Percentiles rank a stretch among this genome's conserved stretches.
Conservation (phyloP, 2,329 filamentous ascomycete species). For the Colletotrichum sp. region DNA sequence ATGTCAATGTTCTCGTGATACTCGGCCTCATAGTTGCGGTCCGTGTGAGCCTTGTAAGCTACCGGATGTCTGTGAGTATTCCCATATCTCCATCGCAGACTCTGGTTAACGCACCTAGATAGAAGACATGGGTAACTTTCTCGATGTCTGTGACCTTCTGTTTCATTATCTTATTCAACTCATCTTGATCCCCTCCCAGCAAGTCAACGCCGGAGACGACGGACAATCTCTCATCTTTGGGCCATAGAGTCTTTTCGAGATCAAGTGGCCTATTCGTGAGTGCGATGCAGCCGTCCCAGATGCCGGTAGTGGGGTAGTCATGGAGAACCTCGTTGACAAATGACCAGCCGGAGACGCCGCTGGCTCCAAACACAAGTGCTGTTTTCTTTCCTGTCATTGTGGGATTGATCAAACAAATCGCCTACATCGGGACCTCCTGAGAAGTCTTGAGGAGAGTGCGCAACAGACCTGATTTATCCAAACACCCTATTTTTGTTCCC, state of each 20-base stretch:
- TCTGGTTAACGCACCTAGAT: constrained; percentile 29
- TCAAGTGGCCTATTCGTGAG: constrained; percentile 28
- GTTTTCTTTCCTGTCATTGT: background rate
- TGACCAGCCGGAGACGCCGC: constrained; percentile 24
- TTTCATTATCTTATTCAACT: constrained; percentile 37
- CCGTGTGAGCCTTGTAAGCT: constrained; percentile 45
- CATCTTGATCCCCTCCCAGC: constrained; percentile 39
- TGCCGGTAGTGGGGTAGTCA: constrained; percentile 22
- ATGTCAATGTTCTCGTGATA: constrained; percentile 42
- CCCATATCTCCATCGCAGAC: background rate
- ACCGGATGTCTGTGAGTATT: background rate
- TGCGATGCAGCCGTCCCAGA: constrained; percentile 23
- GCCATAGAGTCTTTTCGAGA: constrained; percentile 38
- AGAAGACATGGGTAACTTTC: constrained; percentile 48
- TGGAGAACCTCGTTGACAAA: constrained; percentile 24
- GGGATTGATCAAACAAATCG: background rate
- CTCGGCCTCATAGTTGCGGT: constrained; percentile 36
- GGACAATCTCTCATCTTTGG: constrained; percentile 40
- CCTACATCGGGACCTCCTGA: background rate
- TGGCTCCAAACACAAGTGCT: constrained; percentile 23
- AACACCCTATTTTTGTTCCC: background rate
- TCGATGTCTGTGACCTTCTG: constrained; percentile 35
- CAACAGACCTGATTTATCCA: background rate
- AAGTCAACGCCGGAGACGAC: constrained; percentile 47
- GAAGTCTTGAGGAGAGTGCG: background rate